phyloP scores from a whole-genome alignment of 2,329 filamentous ascomycete species.

The Rhinocladiella similis region DNA sequence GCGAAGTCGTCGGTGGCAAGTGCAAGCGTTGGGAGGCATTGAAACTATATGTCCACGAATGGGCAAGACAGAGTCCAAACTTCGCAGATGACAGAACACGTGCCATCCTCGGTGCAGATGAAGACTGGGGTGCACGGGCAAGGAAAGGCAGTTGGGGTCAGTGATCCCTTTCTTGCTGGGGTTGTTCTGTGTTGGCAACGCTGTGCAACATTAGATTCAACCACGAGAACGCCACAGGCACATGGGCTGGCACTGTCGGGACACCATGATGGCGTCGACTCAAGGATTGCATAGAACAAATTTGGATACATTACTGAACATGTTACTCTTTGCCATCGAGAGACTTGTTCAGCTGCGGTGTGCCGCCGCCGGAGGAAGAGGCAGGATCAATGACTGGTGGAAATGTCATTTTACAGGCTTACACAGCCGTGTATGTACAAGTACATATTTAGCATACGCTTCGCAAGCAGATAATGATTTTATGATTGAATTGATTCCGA shows the following conservation, averaged over 20 bases:
- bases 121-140: conserved; percentile 25
- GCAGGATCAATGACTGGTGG: conserved; percentile 3
- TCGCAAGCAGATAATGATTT: not conserved
- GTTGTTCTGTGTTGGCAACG: not conserved
- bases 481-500: not conserved
- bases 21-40: conserved; percentile 83
- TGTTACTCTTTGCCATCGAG: too few relatives aligned
- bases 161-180: conserved; percentile 3
- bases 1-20: conserved; percentile 44
- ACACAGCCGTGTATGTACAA: too few relatives aligned
- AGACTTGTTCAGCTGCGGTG: too few relatives aligned
- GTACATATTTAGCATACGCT: not conserved
- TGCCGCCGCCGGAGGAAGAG: too few relatives aligned
- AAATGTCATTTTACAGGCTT: not conserved
- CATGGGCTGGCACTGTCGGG: too few relatives aligned
- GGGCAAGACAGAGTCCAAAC: conserved; percentile 82
- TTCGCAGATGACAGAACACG: conserved; percentile 50
- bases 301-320: too few relatives aligned
- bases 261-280: too few relatives aligned
- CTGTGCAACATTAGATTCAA: too few relatives aligned
- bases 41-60: conserved; percentile 80
- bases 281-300: too few relatives aligned
- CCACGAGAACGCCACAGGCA: too few relatives aligned
- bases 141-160: conserved; percentile 29
- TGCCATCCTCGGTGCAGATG: conserved; percentile 15